A percentile compares a stretch with the other conserved stretches of the same genome.
These are phyloP conservation scores for Neopestalotiopsis sp. DNA, from an alignment of 2,329 filamentous ascomycete species.

Conservation along the genomic window DNA sequence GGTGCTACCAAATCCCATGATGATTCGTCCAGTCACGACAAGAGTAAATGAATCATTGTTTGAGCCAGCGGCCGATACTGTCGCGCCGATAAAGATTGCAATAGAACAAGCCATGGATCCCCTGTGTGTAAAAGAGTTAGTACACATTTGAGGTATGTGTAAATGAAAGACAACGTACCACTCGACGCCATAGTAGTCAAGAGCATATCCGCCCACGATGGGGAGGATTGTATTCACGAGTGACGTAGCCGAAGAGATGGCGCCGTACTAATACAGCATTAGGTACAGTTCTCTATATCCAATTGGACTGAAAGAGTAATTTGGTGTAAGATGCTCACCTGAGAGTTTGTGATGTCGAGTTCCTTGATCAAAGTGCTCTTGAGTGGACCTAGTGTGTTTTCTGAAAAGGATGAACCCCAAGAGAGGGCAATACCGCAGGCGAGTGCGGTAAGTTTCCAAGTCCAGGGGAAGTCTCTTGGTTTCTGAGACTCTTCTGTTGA, in stretches of 20 bases:
- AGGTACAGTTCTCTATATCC: not conserved
- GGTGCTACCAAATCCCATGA: conserved; percentile 35
- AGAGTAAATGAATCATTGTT: conserved; percentile 30
- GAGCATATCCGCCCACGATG: conserved; percentile 32
- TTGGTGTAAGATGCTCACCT: conserved; percentile 6
- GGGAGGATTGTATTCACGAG: conserved; percentile 33
- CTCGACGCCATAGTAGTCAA: conserved; percentile 34
- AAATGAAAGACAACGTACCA: conserved; percentile 22
- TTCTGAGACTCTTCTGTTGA: conserved; percentile 14
- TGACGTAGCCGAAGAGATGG: conserved; percentile 30
- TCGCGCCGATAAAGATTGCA: conserved; percentile 30
- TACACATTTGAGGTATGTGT: too few relatives aligned
- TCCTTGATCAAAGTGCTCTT: conserved; percentile 28
- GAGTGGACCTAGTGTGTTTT: conserved; percentile 32
- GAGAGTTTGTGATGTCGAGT: conserved; percentile 30
- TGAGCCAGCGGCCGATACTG: conserved; percentile 30
- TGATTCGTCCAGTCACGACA: conserved; percentile 29
- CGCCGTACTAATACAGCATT: conserved; percentile 27
- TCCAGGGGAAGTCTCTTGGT: conserved; percentile 28
- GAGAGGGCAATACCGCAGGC: conserved; percentile 29
- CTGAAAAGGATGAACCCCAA: conserved; percentile 33
- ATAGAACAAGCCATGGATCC: conserved; percentile 30
- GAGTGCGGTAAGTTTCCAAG: conserved; percentile 31
- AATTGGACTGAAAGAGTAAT: not conserved
- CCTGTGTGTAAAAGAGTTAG: conserved; percentile 15